Conservation (phyloP, 2,329 filamentous ascomycete species). For the Trichoderma arundinaceum region DNA sequence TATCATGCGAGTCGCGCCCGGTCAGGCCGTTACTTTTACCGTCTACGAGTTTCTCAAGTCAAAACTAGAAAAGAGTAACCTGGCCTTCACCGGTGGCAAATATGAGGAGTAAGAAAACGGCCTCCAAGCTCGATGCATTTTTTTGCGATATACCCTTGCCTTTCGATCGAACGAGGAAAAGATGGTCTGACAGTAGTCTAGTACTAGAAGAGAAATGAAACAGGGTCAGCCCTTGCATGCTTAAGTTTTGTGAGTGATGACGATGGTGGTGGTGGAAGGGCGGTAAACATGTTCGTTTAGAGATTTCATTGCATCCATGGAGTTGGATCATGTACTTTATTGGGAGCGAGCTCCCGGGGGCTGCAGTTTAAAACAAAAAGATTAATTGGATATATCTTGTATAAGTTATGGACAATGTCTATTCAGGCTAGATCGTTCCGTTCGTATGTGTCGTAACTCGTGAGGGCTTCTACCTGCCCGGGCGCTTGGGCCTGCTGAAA, state of each 20-base stretch:
- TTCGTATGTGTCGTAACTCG: slow-evolving; percentile 29
- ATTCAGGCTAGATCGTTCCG: slow-evolving; percentile 31
- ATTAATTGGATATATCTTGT: slow-evolving; percentile 19
- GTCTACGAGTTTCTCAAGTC: slow-evolving; percentile 80
- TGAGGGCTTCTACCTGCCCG: slow-evolving; percentile 60
- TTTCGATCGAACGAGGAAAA: slow-evolving; percentile 1
- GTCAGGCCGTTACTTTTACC: slow-evolving; percentile 80
- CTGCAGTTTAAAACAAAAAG: slow-evolving; percentile 31
- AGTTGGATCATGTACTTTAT: slow-evolving; percentile 36
- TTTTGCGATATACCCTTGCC: slow-evolving; percentile 28
- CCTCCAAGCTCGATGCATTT: slow-evolving; percentile 11
- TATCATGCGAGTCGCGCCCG: slow-evolving; percentile 95
- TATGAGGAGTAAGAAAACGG: slow-evolving; percentile 66
- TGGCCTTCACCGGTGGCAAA: slow-evolving; percentile 63
- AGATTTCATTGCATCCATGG: slow-evolving; percentile 21
- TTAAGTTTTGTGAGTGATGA: not conserved
- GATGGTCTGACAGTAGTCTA: slow-evolving; percentile 26
- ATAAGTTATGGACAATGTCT: slow-evolving; percentile 31
- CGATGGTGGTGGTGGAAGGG: not conserved
- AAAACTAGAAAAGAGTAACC: slow-evolving; percentile 70
- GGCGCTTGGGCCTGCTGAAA: slow-evolving; percentile 80
- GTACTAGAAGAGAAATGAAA: slow-evolving; percentile 29
- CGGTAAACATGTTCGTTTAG: slow-evolving; percentile 5
- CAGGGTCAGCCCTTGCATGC: slow-evolving; percentile 31
- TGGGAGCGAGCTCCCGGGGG: no score